Percentiles rank a stretch among this genome's conserved stretches.
phyloP scores from a whole-genome alignment of 2,329 filamentous ascomycete species.

The Ophioceras dolichostomum region DNA sequence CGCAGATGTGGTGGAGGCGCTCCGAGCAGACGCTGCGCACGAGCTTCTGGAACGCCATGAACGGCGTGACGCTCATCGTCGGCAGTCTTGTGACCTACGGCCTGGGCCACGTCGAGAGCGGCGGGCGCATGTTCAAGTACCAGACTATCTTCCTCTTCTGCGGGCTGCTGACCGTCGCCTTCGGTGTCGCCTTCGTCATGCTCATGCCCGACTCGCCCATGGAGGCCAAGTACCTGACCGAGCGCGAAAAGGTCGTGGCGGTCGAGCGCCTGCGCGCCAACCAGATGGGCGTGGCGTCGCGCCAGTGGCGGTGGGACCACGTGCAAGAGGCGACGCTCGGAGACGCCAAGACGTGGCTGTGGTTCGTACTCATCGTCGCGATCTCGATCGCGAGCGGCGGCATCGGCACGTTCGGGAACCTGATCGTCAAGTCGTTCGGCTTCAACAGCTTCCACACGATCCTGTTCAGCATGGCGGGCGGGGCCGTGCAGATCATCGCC shows the following conservation, averaged over 20 bases:
- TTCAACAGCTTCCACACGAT: conserved; percentile 43
- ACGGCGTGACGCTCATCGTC: conserved; percentile 43
- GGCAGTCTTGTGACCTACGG: conserved; percentile 44
- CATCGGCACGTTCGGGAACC: conserved; percentile 40
- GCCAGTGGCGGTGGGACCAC: conserved; percentile 28
- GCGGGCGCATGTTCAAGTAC: conserved; percentile 19
- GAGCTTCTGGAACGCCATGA: conserved; percentile 55
- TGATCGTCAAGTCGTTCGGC: conserved; percentile 43
- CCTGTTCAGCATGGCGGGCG: conserved; percentile 49
- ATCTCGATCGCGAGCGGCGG: conserved; percentile 42
- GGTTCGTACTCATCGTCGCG: conserved; percentile 31
- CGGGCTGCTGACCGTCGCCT: conserved; percentile 45
- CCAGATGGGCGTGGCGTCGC: conserved; percentile 27
- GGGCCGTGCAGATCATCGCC: conserved; percentile 45
- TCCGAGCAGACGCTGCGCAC: conserved; percentile 50
- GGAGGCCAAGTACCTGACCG: conserved; percentile 41
- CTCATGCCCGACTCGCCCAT: conserved; percentile 55
- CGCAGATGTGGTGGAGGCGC: conserved; percentile 32
- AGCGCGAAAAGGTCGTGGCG: conserved; percentile 43
- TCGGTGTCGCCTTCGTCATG: conserved; percentile 30
- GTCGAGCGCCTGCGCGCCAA: conserved; percentile 43
- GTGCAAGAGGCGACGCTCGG: conserved; percentile 23
- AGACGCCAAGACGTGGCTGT: conserved; percentile 29
- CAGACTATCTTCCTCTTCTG: conserved; percentile 47
- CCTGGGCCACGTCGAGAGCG: conserved; percentile 37